Percentiles rank a stretch among this genome's conserved stretches.
Evolutionary conservation across 192 early-diverging fungal genomes (phyloP).

Genomic region (Linderina pennispora): DNA sequence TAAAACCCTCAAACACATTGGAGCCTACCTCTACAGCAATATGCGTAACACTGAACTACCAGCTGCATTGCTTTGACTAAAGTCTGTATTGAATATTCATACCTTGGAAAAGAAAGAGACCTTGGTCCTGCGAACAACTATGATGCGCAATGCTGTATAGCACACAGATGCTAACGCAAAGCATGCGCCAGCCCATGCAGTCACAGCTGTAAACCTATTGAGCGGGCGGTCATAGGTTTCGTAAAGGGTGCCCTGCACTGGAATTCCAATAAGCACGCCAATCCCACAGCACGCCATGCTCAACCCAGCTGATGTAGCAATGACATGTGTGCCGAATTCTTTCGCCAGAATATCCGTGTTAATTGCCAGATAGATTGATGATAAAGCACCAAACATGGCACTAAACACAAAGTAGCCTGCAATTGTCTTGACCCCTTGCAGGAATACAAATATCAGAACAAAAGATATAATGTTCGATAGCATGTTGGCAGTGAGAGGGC

Average conservation of each 20-base stretch:
- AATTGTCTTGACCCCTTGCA: constrained; percentile 3
- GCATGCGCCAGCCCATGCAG: constrained; percentile 7
- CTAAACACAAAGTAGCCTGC: constrained; percentile 10
- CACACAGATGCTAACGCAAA: constrained; percentile 6
- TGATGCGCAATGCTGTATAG: not conserved
- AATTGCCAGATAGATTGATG: constrained; percentile 6
- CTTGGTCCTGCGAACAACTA: not conserved
- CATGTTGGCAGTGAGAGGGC: constrained; percentile 6
- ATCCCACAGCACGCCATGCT: constrained; percentile 17
- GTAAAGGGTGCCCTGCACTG: constrained; percentile 7
- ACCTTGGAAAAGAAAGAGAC: not conserved
- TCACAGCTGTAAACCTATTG: constrained; percentile 2
- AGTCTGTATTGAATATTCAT: too few species aligned
- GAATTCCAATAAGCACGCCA: constrained; percentile 11
- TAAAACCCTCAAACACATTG: too few species aligned
- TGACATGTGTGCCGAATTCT: constrained; percentile 7
- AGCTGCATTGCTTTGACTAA: too few species aligned
- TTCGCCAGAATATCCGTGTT: constrained; percentile 9
- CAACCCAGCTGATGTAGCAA: constrained; percentile 10
- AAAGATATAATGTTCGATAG: constrained; percentile 1
- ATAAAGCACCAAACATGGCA: constrained; percentile 6
- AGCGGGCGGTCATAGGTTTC: constrained; percentile 4
- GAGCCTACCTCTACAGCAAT: too few species aligned
- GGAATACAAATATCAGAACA: constrained; percentile 3
- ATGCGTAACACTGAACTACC: too few species aligned